These are phyloP conservation scores for Anisogramma anomala DNA, from an alignment of 2,329 filamentous ascomycete species.

Conservation along the genomic window DNA sequence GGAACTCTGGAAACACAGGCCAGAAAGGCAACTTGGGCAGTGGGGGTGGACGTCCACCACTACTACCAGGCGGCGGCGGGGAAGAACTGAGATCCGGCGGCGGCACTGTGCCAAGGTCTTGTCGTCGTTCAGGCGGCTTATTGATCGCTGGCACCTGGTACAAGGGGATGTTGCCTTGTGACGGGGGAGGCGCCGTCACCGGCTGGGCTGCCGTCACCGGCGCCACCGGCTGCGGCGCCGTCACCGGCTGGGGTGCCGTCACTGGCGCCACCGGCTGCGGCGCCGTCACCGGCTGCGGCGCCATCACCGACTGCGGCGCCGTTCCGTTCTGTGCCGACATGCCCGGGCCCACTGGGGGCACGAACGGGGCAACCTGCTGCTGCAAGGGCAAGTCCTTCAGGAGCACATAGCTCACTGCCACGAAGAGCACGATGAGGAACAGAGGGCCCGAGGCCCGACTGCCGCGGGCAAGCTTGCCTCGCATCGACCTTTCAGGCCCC, in stretches of 20 bases:
- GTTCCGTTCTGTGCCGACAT: background rate
- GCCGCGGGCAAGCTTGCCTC: background rate
- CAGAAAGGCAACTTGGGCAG: slow-evolving; percentile 6
- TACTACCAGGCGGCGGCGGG: too few species aligned
- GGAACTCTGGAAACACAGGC: slow-evolving; percentile 3
- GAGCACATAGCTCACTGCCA: slow-evolving; percentile 3
- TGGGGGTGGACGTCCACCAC: background rate
- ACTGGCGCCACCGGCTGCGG: too few species aligned
- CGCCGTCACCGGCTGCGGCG: too few species aligned
- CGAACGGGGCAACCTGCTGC: slow-evolving; percentile 1
- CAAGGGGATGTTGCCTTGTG: too few species aligned
- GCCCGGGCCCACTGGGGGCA: background rate
- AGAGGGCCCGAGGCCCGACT: background rate
- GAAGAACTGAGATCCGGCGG: background rate
- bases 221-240: too few species aligned
- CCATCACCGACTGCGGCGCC: too few species aligned
- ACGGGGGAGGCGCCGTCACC: too few species aligned
- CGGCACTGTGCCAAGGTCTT: background rate
- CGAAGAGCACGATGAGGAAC: slow-evolving; percentile 1
- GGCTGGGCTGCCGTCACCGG: too few species aligned
- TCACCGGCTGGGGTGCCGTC: too few species aligned
- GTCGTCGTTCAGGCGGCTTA: too few species aligned
- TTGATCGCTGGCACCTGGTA: too few species aligned
- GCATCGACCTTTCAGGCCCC: background rate
- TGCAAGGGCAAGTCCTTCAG: background rate